Percentiles rank a stretch among this genome's conserved stretches.
phyloP scores from a whole-genome alignment of 768 basidiomycete species.

The Termitomyces sp. region DNA sequence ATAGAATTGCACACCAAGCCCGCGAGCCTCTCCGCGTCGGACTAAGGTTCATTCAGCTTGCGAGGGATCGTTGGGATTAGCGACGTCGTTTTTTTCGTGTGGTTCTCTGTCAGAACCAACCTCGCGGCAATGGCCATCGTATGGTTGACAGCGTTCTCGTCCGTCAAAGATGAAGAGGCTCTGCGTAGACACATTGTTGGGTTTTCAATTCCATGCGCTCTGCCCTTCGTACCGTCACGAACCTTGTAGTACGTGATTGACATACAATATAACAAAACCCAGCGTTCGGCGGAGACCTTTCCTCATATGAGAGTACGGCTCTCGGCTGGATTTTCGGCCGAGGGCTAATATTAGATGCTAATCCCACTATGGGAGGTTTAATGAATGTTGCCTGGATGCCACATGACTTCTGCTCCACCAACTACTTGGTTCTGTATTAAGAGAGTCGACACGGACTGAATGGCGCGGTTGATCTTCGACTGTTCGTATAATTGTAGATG shows the following conservation, averaged over 20 bases:
- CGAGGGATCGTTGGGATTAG: not conserved
- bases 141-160: not conserved
- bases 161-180: not conserved
- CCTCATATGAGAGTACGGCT: not conserved
- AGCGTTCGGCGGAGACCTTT: not conserved
- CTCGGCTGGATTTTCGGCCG: not conserved
- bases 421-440: not conserved
- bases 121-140: not conserved
- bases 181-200: no score
- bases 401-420: constrained; percentile 1
- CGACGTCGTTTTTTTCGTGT: not conserved
- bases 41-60: not conserved
- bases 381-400: not conserved
- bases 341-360: not conserved
- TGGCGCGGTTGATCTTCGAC: not conserved
- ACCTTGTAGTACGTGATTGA: not conserved
- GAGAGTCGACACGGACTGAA: not conserved
- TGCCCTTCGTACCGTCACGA: no score
- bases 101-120: no score
- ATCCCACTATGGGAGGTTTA: not conserved
- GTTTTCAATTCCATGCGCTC: no score
- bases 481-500: not conserved
- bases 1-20: not conserved
- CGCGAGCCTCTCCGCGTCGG: not conserved
- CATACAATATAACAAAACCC: not conserved